A percentile compares a stretch with the other conserved stretches of the same genome.
phyloP scores from a whole-genome alignment of 805 yeast genomes.

The Yamadazyma ubonensis region DNA sequence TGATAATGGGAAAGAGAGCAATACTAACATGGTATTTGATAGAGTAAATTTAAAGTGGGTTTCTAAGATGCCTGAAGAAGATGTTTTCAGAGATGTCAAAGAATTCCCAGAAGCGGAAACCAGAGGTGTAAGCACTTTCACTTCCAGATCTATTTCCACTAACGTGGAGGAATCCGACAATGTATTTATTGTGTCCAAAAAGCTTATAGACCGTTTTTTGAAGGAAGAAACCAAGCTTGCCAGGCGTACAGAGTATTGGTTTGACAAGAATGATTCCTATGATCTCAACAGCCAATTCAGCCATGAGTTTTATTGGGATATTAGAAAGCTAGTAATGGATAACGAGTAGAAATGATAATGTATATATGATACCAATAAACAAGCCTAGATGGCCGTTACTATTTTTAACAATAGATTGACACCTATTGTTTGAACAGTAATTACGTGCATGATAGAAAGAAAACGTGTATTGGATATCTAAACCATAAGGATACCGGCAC shows the following conservation, averaged over 20 bases:
- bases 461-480: too few relatives aligned
- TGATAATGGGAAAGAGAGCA: conserved; percentile 12
- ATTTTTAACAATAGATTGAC: too few relatives aligned
- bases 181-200: conserved; percentile 28
- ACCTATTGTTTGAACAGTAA: too few relatives aligned
- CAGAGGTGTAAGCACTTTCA: conserved; percentile 36
- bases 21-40: conserved; percentile 56
- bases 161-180: conserved; percentile 21
- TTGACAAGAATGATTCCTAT: conserved; percentile 29
- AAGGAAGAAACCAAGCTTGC: conserved; percentile 37
- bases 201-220: conserved; percentile 29
- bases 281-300: conserved; percentile 19
- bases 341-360: conserved; percentile 13
- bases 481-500: conserved; percentile 15
- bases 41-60: conserved; percentile 58
- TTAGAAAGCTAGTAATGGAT: conserved; percentile 43
- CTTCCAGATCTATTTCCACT: conserved; percentile 38
- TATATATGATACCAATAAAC: conserved; percentile 1
- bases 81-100: conserved; percentile 51
- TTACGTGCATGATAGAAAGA: too few relatives aligned
- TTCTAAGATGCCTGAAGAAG: conserved; percentile 41
- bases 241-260: conserved; percentile 40
- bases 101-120: conserved; percentile 28
- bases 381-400: too few relatives aligned
- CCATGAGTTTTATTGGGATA: conserved; percentile 41